phyloP scores from a whole-genome alignment of 805 yeast species.

The Debaryomyces hansenii region DNA sequence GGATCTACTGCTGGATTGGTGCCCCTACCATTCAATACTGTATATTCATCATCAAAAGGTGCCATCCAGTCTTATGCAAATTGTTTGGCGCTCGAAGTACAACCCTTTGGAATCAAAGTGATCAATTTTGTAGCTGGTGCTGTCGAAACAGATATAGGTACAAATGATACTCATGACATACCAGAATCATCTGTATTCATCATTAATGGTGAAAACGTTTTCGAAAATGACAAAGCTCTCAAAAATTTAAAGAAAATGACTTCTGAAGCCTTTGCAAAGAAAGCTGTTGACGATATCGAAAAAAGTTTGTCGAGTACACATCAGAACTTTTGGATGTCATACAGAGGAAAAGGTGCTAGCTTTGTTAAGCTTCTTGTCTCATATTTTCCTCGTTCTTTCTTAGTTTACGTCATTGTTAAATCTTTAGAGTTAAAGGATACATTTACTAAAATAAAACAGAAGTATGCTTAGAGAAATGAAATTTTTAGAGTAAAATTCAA shows the following conservation, averaged over 20 bases:
- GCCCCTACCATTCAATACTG: conserved; percentile 32
- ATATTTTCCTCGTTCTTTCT: neutral
- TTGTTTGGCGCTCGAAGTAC: conserved; percentile 14
- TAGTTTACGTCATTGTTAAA: neutral
- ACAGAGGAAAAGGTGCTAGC: neutral
- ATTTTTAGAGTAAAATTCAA: no score
- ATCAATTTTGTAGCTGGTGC: conserved; percentile 18
- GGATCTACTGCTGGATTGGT: conserved; percentile 30
- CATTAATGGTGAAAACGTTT: conserved; percentile 1
- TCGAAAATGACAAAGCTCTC: neutral
- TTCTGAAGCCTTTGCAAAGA: conserved; percentile 5
- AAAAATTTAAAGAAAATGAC: neutral
- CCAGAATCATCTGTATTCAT: conserved; percentile 1
- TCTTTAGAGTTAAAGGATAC: neutral
- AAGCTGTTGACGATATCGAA: conserved; percentile 6
- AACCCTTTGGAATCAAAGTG: conserved; percentile 19
- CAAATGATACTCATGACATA: neutral
- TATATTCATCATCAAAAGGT: conserved; percentile 36
- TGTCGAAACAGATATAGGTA: conserved; percentile 14
- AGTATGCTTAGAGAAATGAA: neutral
- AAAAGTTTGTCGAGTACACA: neutral
- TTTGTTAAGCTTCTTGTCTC: neutral
- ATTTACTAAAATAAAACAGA: neutral
- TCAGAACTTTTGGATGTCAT: neutral
- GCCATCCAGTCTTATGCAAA: conserved; percentile 17